phyloP scores from a whole-genome alignment of 306 rosid genomes.

The Fragaria ananassa region DNA sequence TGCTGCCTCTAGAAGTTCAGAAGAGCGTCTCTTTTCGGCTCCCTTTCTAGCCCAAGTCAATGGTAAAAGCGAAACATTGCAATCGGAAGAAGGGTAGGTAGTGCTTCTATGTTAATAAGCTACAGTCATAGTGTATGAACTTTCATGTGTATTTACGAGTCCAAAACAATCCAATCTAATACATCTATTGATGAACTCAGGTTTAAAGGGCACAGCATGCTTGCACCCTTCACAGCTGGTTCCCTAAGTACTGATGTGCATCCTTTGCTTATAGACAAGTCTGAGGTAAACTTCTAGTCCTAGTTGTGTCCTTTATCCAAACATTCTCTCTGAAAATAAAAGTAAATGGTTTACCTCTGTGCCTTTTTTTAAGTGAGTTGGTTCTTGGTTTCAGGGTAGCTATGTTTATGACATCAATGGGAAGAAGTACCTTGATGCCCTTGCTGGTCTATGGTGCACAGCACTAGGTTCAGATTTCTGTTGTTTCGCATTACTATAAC shows the following conservation, averaged over 20 bases:
- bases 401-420: conserved; percentile 81
- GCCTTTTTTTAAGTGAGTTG: conserved; percentile 12
- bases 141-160: not conserved
- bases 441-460: conserved; percentile 97
- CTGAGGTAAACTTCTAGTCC: conserved; percentile 46
- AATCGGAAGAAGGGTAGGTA: conserved; percentile 56
- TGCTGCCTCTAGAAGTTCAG: conserved; percentile 36
- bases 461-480: conserved; percentile 40
- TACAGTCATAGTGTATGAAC: not conserved
- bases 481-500: conserved; percentile 5
- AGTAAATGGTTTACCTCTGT: conserved; percentile 9
- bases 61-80: conserved; percentile 51
- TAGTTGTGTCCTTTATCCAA: not conserved
- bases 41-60: conserved; percentile 41
- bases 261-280: conserved; percentile 77
- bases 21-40: conserved; percentile 40
- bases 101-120: conserved; percentile 8
- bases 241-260: conserved; percentile 55
- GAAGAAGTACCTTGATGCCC: conserved; percentile 85
- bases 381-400: conserved; percentile 68
- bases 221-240: conserved; percentile 97
- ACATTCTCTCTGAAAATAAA: not conserved
- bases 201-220: conserved; percentile 80
- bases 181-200: conserved; percentile 39
- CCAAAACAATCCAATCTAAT: conserved; percentile 2